phyloP scores from a whole-genome alignment of 2,329 filamentous ascomycete species.

The Arthrinium phaeospermum region DNA sequence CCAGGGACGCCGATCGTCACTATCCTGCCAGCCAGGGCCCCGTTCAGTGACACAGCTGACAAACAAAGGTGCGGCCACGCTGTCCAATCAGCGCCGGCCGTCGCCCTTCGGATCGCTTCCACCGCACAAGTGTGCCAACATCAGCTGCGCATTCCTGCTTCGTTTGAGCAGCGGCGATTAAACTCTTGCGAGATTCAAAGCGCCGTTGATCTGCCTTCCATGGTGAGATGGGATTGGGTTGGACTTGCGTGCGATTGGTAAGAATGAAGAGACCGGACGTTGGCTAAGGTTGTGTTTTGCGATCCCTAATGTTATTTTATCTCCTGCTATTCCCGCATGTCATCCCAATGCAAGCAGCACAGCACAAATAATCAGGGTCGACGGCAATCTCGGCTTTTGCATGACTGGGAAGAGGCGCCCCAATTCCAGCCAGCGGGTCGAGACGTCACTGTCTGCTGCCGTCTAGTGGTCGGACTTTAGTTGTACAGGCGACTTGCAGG shows the following conservation, averaged over 20 bases:
- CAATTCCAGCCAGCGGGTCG: conserved; percentile 12
- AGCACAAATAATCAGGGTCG: background rate
- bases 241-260: background rate
- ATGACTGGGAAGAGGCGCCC: conserved; percentile 7
- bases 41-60: conserved; percentile 2
- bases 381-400: conserved; percentile 14
- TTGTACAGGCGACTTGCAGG: background rate
- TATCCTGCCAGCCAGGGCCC: background rate
- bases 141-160: conserved; percentile 4
- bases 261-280: background rate
- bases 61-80: background rate
- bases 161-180: background rate
- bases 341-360: conserved; percentile 2
- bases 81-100: background rate
- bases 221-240: background rate
- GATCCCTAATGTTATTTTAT: background rate
- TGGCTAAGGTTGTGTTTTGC: background rate
- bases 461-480: conserved; percentile 15
- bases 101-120: background rate
- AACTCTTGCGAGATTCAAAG: conserved; percentile 14
- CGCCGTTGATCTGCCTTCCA: background rate
- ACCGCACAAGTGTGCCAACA: background rate
- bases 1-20: conserved; percentile 11
- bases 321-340: conserved; percentile 11
- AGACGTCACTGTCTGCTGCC: conserved; percentile 2